These are phyloP conservation scores for Pharus latifolius DNA, from an alignment of 176 grass and related monocot species.

Conservation along the genomic window DNA sequence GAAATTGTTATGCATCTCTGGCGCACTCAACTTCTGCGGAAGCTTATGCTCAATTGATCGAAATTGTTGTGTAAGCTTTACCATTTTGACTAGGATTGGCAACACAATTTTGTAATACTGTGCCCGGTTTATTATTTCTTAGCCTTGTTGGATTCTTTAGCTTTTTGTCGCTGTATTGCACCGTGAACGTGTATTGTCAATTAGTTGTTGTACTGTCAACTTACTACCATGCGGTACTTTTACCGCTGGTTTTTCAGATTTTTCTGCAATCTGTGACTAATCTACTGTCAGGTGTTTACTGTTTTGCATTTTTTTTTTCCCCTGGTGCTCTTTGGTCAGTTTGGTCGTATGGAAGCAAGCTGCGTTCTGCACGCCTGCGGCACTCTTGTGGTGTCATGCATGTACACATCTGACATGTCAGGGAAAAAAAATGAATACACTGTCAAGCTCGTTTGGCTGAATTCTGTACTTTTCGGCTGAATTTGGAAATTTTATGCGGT, in stretches of 20 bases:
- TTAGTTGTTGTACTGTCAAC: background rate
- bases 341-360: background rate
- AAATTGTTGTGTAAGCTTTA: conserved; percentile 16
- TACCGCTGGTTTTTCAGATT: background rate
- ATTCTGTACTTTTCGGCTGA: background rate
- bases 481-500: no score
- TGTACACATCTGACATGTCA: background rate
- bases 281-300: background rate
- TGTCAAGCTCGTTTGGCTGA: background rate
- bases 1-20: background rate
- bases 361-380: no score
- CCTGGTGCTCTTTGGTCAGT: background rate
- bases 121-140: conserved; percentile 11
- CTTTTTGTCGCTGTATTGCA: background rate
- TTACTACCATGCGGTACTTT: background rate
- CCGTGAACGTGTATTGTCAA: background rate
- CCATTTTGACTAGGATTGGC: conserved; percentile 6
- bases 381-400: background rate
- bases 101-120: conserved; percentile 30
- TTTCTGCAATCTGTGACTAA: background rate
- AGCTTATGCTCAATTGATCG: conserved; percentile 1
- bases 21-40: background rate
- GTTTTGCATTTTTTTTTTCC: background rate
- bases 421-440: background rate
- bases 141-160: background rate